These are phyloP conservation scores for Phytophthora syringae DNA, from an alignment of 352 stramenopile species.

Conservation along the genomic window DNA sequence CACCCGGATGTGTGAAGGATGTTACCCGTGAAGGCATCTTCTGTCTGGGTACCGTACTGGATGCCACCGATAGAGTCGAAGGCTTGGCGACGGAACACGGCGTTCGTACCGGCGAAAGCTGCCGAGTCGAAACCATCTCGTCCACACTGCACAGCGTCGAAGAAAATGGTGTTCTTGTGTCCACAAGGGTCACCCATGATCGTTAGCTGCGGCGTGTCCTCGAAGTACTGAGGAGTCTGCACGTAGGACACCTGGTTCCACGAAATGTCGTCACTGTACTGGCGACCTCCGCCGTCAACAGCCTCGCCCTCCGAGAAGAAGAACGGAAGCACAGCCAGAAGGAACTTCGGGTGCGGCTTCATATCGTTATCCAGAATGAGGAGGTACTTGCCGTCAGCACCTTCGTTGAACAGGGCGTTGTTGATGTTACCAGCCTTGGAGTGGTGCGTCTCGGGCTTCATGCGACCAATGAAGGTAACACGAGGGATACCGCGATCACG, in stretches of 20 bases:
- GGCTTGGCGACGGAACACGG: constrained; percentile 88
- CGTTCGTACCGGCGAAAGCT: constrained; percentile 90
- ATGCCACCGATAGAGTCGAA: constrained; percentile 92
- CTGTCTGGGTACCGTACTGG: constrained; percentile 89
- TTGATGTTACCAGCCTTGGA: constrained; percentile 94
- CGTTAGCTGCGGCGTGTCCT: constrained; percentile 83
- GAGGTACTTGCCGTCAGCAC: constrained; percentile 88
- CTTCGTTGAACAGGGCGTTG: constrained; percentile 91
- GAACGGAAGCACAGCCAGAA: constrained; percentile 86
- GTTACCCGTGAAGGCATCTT: constrained; percentile 92
- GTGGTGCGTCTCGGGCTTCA: constrained; percentile 91
- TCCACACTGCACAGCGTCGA: constrained; percentile 88
- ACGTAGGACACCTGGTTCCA: constrained; percentile 92
- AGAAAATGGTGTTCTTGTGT: constrained; percentile 93
- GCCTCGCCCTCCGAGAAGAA: constrained; percentile 91
- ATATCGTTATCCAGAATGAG: constrained; percentile 94
- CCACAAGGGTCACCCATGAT: constrained; percentile 90
- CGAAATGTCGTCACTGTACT: constrained; percentile 91
- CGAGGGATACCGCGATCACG: constrained; percentile 86
- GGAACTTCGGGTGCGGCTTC: constrained; percentile 90
- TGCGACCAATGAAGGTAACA: constrained; percentile 88
- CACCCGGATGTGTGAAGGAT: constrained; percentile 84
- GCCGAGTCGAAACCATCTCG: constrained; percentile 89
- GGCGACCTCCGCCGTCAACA: constrained; percentile 79
- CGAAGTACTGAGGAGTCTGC: constrained; percentile 91